These are phyloP conservation scores for Botryosphaeria dothidea DNA, from an alignment of 2,329 filamentous ascomycete genomes.

Conservation along the genomic window DNA sequence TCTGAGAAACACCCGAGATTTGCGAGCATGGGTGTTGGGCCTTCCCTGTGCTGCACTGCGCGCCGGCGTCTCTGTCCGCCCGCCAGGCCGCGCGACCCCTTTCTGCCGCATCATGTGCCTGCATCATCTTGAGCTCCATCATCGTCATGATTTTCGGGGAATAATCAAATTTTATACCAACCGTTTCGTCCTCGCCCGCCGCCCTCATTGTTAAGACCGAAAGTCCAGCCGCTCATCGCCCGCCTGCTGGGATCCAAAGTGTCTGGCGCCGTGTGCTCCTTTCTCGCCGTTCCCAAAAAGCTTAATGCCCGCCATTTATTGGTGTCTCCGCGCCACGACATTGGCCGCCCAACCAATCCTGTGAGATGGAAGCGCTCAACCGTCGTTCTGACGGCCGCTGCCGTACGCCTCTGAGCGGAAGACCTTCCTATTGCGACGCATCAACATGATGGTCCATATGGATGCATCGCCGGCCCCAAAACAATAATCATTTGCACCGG, in stretches of 20 bases:
- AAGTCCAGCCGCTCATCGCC: not conserved
- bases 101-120: slow-evolving; percentile 12
- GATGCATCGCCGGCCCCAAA: not conserved
- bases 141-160: slow-evolving; percentile 7
- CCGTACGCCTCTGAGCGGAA: not conserved
- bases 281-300: not conserved
- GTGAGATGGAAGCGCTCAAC: not conserved
- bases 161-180: slow-evolving; percentile 1
- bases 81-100: not conserved
- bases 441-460: not conserved
- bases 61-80: not conserved
- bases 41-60: slow-evolving; percentile 8
- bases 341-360: slow-evolving; percentile 1
- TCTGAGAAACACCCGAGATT: slow-evolving; percentile 15
- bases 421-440: slow-evolving; percentile 12
- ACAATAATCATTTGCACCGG: slow-evolving; percentile 1
- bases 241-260: not conserved
- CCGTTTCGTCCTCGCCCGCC: not conserved
- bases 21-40: not conserved
- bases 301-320: slow-evolving; percentile 3
- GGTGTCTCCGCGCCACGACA: slow-evolving; percentile 3
- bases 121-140: not conserved
- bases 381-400: not conserved
- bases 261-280: not conserved
- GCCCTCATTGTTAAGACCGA: not conserved